phyloP scores from a whole-genome alignment of 192 early-diverging fungal genomes.

The Backusella psychrophila region DNA sequence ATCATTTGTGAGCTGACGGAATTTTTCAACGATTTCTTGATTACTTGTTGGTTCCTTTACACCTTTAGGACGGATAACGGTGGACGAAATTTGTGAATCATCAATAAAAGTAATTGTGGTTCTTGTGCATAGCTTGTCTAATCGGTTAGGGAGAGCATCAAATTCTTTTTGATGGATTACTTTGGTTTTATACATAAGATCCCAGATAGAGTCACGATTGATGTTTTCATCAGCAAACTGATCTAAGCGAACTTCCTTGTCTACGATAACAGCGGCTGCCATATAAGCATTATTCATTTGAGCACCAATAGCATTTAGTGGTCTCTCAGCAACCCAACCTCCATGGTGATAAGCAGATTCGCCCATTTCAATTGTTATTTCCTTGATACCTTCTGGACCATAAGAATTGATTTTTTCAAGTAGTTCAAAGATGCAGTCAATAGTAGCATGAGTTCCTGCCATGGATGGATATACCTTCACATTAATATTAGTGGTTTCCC shows the following conservation, averaged over 20 bases:
- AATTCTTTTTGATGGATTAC: conserved; percentile 12
- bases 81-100: background rate
- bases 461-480: conserved; percentile 20
- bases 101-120: background rate
- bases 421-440: conserved; percentile 21
- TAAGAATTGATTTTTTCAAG: background rate
- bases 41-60: conserved; percentile 8
- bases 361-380: conserved; percentile 11
- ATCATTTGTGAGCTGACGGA: background rate
- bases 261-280: conserved; percentile 6
- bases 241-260: conserved; percentile 4
- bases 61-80: conserved; percentile 16
- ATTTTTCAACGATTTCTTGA: conserved; percentile 15
- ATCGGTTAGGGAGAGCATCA: conserved; percentile 4
- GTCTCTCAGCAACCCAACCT: conserved; percentile 11
- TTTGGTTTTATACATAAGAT: conserved; percentile 5
- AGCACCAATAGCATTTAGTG: conserved; percentile 13
- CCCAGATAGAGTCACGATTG: conserved; percentile 13
- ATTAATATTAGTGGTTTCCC: conserved; percentile 20
- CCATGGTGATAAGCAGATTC: conserved; percentile 13
- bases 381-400: background rate
- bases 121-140: conserved; percentile 12
- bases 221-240: conserved; percentile 10
- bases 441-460: conserved; percentile 22
- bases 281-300: conserved; percentile 23